Evolutionary conservation across 495 filamentous ascomycete species (phyloP), one percentile per base, ranked within the genome.

Genomic region (Lindgomyces ingoldianus): DNA sequence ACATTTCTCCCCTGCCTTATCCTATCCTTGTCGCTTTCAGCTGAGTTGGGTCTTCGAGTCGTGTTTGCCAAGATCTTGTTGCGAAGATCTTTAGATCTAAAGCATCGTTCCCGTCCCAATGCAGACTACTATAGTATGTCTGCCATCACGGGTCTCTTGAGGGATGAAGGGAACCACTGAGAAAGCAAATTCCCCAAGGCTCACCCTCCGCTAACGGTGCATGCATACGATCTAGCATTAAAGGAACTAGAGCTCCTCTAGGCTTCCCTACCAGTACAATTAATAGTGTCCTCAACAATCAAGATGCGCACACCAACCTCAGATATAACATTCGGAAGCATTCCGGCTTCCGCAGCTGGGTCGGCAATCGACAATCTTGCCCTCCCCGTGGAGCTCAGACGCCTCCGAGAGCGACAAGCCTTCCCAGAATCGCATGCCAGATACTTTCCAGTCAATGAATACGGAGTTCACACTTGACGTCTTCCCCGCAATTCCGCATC

Each of bases 81-180:
- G 27, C 14, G 6, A 47, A 57, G 36, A 29, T 25, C 22, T 3
- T 44, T 18, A 58, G 21, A 41, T 9, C 41, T 44, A 22, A 56
- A 33, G 3, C 4, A 19, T 19, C 14, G 25, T 50, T 50, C 25
- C 25, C 21, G 16, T 25, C 52, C 33, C 21, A 22, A 41, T 47
- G 55, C 55, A 47, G 21, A 29, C 55, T 58, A 58, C 39, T n/a
- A 36, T 16, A 30, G 16, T 4, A 56, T 21, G 12, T 55, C 27
- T 39, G 51, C 19, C 25, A 39, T 21, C 16, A 21, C 25, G 51
- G 18, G 16, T 55, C 25, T 29, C 48, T 29, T 4, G 16, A n/a
- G 51, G 24, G 8, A 16, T 10, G 19, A 33, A 29, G 39, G 51
- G 10, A 55, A 25, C 29, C 26, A 46, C 25, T 12, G 27, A 27